Evolutionary conservation across 768 basidiomycete species (phyloP).

Genomic region (Leccinum obscurum): DNA sequence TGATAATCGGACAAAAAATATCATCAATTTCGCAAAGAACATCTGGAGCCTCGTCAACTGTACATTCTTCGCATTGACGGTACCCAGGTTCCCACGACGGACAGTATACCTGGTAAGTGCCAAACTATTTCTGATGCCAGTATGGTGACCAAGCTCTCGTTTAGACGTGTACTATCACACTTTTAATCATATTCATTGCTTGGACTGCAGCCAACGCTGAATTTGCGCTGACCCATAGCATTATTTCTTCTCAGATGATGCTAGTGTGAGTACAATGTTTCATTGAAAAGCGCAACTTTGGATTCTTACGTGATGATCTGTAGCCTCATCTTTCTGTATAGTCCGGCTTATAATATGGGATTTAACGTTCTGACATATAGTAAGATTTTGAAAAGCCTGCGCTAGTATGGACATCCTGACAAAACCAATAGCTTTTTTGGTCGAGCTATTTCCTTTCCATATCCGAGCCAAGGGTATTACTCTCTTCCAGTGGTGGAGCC

Average conservation of each 20-base stretch:
- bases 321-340: constrained; percentile 24
- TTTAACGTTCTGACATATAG: constrained; percentile 12
- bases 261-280: constrained; percentile 8
- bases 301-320: not conserved
- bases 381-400: not conserved
- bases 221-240: constrained; percentile 16
- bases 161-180: constrained; percentile 17
- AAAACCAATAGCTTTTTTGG: constrained; percentile 49
- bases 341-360: constrained; percentile 16
- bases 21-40: constrained; percentile 13
- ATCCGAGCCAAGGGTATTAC: constrained; percentile 61
- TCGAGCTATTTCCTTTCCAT: constrained; percentile 69
- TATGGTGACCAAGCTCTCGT: not conserved
- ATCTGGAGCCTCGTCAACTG: constrained; percentile 14
- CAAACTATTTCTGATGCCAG: not conserved
- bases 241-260: constrained; percentile 5
- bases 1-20: constrained; percentile 19
- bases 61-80: constrained; percentile 6
- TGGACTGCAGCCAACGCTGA: constrained; percentile 24
- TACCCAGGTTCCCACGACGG: constrained; percentile 19
- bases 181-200: constrained; percentile 14
- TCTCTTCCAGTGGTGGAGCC: constrained; percentile 59
- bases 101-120: constrained; percentile 15
- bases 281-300: not conserved
- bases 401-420: not conserved